Base-by-base conservation (phyloP, 2,329 filamentous ascomycete species). In the Trichoderma polysporum region DNA sequence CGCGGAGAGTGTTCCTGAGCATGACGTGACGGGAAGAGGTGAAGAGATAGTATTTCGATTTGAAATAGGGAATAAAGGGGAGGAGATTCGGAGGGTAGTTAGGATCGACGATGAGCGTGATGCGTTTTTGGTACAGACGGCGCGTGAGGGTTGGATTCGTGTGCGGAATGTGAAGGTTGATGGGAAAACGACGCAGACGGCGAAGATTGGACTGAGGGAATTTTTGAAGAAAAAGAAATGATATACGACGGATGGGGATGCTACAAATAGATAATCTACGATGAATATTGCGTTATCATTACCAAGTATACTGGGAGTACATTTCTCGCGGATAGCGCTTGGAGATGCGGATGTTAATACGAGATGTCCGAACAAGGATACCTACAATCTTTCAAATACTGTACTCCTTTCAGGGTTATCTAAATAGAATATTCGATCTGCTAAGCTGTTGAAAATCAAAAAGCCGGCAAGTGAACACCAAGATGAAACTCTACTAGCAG, bases 101-200 rank as follows among this genome's bases (percentile, higher is more conserved):
- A 64, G 59, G 25, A 37, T 72, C 22, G 63, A 70, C 2, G 69
- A 65, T 19, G 57, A 15, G 25, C 70, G 22, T 65, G 76, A 33
- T 70, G 68, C 19, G 8, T 73, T 63, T 41, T 70, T 70, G 41
- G 49, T 79, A n/a, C 59, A 69, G 31, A 61, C 74, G 37, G 59
- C 31, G 1, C 66, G 69, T 2, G 70, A 69, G 2, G 68, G 47
- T 2, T 69, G 73, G 67, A 59, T 80, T 1, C 70, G 69, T n/a
- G 72, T 80, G 5, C 69, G 50, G 41, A 73, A 67, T 35, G 71
- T 77, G 4, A 78, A 77, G 61, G 75, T 79, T 29, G 77, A 79
- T 49, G 77, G 78, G 3, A 76, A 73, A 57, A 66, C 64, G 1
- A 73, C 75, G 49, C 71, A 73, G 56, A 65, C 68, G 52, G 76